These are phyloP conservation scores for Kwoniella sp. DNA, from an alignment of 768 basidiomycete species.

Conservation along the genomic window DNA sequence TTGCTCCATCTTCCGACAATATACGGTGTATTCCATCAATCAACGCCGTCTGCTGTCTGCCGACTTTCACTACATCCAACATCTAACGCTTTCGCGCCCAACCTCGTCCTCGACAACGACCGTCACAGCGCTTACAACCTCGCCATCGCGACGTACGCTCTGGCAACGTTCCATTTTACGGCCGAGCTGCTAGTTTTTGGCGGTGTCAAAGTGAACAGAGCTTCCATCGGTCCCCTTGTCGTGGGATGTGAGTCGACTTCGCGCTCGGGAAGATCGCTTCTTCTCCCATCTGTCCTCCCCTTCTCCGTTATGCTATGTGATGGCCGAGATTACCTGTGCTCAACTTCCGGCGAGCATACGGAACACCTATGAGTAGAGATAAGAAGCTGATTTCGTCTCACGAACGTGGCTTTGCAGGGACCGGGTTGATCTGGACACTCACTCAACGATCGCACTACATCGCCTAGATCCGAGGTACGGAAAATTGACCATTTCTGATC, in stretches of 20 bases:
- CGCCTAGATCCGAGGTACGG: neutral
- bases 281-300: too few relatives aligned
- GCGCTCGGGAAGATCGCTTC: neutral
- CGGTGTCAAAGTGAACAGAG: constrained; percentile 66
- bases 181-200: constrained; percentile 83
- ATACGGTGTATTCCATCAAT: too few relatives aligned
- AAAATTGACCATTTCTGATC: too few relatives aligned
- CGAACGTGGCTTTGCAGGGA: constrained; percentile 18
- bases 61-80: neutral
- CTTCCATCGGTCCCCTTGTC: constrained; percentile 72
- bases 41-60: constrained; percentile 4
- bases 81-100: neutral
- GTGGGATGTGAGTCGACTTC: constrained; percentile 73
- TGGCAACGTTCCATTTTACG: constrained; percentile 86
- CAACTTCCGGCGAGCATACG: too few relatives aligned
- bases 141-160: constrained; percentile 80
- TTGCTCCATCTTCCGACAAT: too few relatives aligned
- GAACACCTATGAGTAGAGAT: too few relatives aligned
- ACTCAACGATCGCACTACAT: constrained; percentile 30
- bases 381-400: neutral
- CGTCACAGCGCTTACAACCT: constrained; percentile 80
- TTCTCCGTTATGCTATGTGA: too few relatives aligned
- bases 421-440: constrained; percentile 26
- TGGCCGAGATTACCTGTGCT: too few relatives aligned
- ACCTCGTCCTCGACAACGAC: neutral